These are phyloP conservation scores for Saccharomyces jurei DNA, from an alignment of 805 yeast species.

Conservation along the genomic window DNA sequence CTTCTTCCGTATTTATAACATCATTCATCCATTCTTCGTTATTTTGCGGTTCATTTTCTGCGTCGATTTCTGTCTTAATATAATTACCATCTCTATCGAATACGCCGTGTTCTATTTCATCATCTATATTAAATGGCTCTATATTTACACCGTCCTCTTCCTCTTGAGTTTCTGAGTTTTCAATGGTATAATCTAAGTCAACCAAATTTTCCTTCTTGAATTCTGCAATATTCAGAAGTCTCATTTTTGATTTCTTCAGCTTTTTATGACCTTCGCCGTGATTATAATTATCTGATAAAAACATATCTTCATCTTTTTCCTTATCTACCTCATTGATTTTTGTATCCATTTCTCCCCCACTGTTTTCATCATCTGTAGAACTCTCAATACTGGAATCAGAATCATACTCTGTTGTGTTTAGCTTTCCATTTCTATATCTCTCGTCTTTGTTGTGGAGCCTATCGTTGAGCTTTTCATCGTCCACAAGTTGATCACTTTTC, in stretches of 20 bases:
- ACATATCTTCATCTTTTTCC: not conserved
- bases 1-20: conserved; percentile 7
- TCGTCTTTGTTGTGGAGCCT: not conserved
- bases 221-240: not conserved
- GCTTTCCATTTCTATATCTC: not conserved
- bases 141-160: conserved; percentile 28
- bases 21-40: conserved; percentile 20
- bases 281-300: not conserved
- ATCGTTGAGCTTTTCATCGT: not conserved
- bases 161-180: conserved; percentile 8
- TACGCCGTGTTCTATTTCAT: conserved; percentile 42
- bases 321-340: not conserved
- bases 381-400: not conserved
- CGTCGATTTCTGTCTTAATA: conserved; percentile 28
- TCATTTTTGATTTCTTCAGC: not conserved
- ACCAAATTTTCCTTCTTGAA: not conserved
- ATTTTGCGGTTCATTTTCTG: conserved; percentile 17
- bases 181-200: not conserved
- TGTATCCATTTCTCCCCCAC: not conserved
- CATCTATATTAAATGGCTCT: conserved; percentile 45
- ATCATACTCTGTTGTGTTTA: not conserved
- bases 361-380: not conserved
- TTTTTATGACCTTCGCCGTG: not conserved
- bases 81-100: conserved; percentile 47
- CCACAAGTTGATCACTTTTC: not conserved